Evolutionary conservation across 2,329 filamentous ascomycete species (phyloP).

Genomic region (Cladosporium velox): DNA sequence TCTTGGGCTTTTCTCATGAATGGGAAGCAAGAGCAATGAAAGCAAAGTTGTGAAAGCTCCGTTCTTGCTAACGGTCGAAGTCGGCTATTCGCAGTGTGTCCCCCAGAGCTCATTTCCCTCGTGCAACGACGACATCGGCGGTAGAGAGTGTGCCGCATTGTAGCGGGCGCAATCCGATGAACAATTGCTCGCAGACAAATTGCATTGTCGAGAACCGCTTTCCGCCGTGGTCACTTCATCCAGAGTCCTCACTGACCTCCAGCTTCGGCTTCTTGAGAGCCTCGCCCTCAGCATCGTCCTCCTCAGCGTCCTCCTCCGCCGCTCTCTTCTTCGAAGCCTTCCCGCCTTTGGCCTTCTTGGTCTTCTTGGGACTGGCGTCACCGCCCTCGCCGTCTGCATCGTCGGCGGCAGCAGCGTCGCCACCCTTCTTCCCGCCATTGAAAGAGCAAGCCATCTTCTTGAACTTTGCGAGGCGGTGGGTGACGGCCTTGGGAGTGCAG

Average conservation of each 20-base stretch:
- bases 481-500: slow-evolving; percentile 38
- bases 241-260: background rate
- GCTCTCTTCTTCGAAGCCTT: slow-evolving; percentile 8
- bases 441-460: slow-evolving; percentile 22
- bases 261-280: slow-evolving; percentile 16
- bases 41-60: slow-evolving; percentile 27
- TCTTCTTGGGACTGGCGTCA: background rate
- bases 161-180: background rate
- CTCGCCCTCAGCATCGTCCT: background rate
- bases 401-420: slow-evolving; percentile 5
- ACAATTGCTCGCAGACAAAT: background rate
- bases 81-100: background rate
- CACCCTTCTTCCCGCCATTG: slow-evolving; percentile 18
- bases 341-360: background rate
- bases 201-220: background rate
- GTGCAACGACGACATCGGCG: background rate
- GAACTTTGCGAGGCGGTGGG: slow-evolving; percentile 34
- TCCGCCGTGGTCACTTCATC: background rate
- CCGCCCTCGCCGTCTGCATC: background rate
- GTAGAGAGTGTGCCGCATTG: background rate
- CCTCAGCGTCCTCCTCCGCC: slow-evolving; percentile 2
- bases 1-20: slow-evolving; percentile 41
- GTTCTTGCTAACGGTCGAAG: background rate
- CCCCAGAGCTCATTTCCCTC: background rate
- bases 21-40: slow-evolving; percentile 36